Percentiles rank a stretch among this genome's conserved stretches.
These are phyloP conservation scores for Pythium sp. DNA, from an alignment of 352 stramenopile genomes.

Conservation along the genomic window DNA sequence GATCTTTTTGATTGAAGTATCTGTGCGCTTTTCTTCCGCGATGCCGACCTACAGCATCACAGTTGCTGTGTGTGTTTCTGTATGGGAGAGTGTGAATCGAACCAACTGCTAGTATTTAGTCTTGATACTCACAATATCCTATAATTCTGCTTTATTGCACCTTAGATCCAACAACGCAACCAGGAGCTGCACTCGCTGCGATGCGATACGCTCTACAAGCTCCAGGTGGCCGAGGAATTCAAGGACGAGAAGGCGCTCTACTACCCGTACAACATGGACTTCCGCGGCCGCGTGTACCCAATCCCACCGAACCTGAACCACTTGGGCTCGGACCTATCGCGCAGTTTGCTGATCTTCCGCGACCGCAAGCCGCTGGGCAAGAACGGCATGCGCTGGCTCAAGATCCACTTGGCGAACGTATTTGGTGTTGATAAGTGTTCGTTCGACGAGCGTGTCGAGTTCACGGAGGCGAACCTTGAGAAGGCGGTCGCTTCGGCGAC, in stretches of 20 bases:
- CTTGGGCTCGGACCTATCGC: conserved; percentile 97
- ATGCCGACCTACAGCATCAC: background rate
- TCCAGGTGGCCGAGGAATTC: conserved; percentile 96
- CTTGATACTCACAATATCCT: background rate
- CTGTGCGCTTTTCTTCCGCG: background rate
- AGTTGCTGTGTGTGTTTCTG: background rate
- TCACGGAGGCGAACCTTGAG: conserved; percentile 93
- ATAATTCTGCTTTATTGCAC: background rate
- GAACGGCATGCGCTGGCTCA: conserved; percentile 97
- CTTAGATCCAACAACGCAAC: background rate
- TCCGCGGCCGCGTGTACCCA: conserved; percentile 97
- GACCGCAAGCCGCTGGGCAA: conserved; percentile 93
- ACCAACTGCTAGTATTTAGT: background rate
- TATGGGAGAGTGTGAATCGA: background rate
- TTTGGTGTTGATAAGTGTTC: conserved; percentile 56
- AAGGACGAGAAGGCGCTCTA: conserved; percentile 96
- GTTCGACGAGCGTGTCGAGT: conserved; percentile 96
- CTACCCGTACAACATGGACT: conserved; percentile 99
- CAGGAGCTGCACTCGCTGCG: background rate
- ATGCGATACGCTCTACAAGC: conserved; percentile 15
- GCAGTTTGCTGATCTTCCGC: conserved; percentile 95
- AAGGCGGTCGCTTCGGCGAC: conserved; percentile 89
- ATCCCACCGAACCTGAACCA: conserved; percentile 99
- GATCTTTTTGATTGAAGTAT: background rate
- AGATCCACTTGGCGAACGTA: conserved; percentile 95